Conservation (phyloP, 805 yeast species). For the Ogataea nonfermentans region DNA sequence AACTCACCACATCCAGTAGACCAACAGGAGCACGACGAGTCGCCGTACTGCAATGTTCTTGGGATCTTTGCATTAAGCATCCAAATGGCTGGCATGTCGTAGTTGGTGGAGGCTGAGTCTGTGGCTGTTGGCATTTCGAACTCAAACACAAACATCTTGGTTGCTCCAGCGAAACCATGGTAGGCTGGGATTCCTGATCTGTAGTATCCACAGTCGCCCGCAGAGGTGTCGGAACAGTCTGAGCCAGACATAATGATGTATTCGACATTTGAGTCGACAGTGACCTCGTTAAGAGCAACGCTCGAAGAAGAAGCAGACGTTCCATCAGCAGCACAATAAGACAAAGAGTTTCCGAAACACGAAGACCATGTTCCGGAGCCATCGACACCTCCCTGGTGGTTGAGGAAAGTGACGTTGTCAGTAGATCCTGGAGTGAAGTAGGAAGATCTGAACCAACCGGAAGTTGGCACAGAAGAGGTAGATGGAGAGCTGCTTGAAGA, state of each 20-base stretch:
- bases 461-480: slow-evolving; percentile 41
- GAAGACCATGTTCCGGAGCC: slow-evolving; percentile 89
- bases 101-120: slow-evolving; percentile 51
- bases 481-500: slow-evolving; percentile 25
- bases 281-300: slow-evolving; percentile 63
- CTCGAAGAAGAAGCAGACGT: slow-evolving; percentile 67
- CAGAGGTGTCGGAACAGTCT: slow-evolving; percentile 49
- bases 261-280: slow-evolving; percentile 73
- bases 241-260: slow-evolving; percentile 75
- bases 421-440: slow-evolving; percentile 66
- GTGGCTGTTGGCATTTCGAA: slow-evolving; percentile 81
- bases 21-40: slow-evolving; percentile 91
- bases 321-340: slow-evolving; percentile 80
- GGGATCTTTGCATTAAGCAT: slow-evolving; percentile 92
- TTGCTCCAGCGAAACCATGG: slow-evolving; percentile 86
- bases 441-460: slow-evolving; percentile 71
- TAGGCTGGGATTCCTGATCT: slow-evolving; percentile 86
- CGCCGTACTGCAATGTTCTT: slow-evolving; percentile 94
- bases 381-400: slow-evolving; percentile 67
- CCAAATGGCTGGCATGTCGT: slow-evolving; percentile 99
- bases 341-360: slow-evolving; percentile 88
- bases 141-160: slow-evolving; percentile 89
- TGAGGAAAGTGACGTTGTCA: slow-evolving; percentile 75
- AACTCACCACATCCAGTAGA: slow-evolving; percentile 95
- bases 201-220: slow-evolving; percentile 77